Conservation (phyloP, 2,329 filamentous ascomycete genomes). For the Alternaria gaisen region DNA sequence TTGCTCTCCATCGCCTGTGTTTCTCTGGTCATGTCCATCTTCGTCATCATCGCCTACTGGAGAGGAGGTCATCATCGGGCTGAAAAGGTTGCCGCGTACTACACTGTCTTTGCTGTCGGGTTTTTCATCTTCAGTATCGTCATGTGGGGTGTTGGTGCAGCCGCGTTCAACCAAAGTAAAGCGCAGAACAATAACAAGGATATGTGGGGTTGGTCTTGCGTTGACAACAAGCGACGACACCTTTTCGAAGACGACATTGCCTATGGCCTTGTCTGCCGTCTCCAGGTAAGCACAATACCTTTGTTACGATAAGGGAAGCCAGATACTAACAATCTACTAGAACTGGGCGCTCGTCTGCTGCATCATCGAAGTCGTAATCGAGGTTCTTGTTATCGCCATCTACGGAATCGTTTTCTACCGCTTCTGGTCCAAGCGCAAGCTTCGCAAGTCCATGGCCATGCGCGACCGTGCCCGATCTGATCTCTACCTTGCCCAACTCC, state of each 20-base stretch:
- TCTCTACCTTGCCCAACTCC: slow-evolving; percentile 79
- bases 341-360: slow-evolving; percentile 97
- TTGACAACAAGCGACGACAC: slow-evolving; percentile 81
- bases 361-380: slow-evolving; percentile 94
- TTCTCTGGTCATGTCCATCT: slow-evolving; percentile 79
- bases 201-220: slow-evolving; percentile 98
- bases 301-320: neutral
- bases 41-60: slow-evolving; percentile 86
- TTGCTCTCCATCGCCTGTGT: slow-evolving; percentile 81
- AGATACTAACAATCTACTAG: slow-evolving; percentile 56
- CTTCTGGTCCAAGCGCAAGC: slow-evolving; percentile 94
- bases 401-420: slow-evolving; percentile 97
- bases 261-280: slow-evolving; percentile 89
- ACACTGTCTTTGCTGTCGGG: slow-evolving; percentile 89
- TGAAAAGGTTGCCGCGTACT: slow-evolving; percentile 94
- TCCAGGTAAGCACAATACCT: slow-evolving; percentile 67
- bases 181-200: slow-evolving; percentile 80
- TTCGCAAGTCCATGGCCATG: slow-evolving; percentile 95
- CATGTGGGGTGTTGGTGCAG: slow-evolving; percentile 90
- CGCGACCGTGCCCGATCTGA: slow-evolving; percentile 94
- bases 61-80: slow-evolving; percentile 86
- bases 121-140: slow-evolving; percentile 94
- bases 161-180: slow-evolving; percentile 80
- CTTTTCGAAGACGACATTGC: slow-evolving; percentile 83
- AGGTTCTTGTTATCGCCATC: slow-evolving; percentile 88